Percentiles rank a stretch among this genome's conserved stretches.
These are phyloP conservation scores for Articulospora tetracladia DNA, from an alignment of 495 filamentous ascomycete genomes.

Conservation along the genomic window DNA sequence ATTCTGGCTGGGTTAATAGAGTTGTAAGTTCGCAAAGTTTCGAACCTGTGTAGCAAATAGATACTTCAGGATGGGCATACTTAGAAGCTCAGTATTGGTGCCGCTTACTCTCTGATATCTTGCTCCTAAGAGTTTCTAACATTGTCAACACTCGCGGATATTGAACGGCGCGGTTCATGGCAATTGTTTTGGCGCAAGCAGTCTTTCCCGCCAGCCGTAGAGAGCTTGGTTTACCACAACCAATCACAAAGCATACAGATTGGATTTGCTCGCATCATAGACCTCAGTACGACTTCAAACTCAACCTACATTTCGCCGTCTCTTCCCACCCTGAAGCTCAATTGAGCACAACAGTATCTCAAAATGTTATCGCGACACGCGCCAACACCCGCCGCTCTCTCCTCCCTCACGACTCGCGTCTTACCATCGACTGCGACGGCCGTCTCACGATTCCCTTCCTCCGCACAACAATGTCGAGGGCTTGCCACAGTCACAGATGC, in stretches of 20 bases:
- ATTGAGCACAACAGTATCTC: constrained; percentile 26
- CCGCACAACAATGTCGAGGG: constrained; percentile 48
- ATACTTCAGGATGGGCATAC: constrained; percentile 8
- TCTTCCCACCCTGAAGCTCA: constrained; percentile 17
- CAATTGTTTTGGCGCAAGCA: neutral
- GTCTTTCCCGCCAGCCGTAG: constrained; percentile 4
- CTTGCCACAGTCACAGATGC: constrained; percentile 91
- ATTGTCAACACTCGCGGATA: neutral
- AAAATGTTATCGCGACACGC: constrained; percentile 37
- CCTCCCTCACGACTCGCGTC: constrained; percentile 51
- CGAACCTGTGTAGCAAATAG: constrained; percentile 11
- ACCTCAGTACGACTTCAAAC: constrained; percentile 1
- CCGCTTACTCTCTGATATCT: constrained; percentile 14
- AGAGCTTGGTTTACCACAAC: constrained; percentile 4
- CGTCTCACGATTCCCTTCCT: constrained; percentile 32
- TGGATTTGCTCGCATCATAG: constrained; percentile 2
- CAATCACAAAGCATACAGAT: constrained; percentile 14
- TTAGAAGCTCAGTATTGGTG: constrained; percentile 1
- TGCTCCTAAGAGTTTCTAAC: neutral
- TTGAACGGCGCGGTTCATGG: neutral
- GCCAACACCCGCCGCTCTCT: constrained; percentile 40
- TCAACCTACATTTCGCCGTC: constrained; percentile 14
- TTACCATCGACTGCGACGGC: constrained; percentile 41
- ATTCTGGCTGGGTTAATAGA: constrained; percentile 1
- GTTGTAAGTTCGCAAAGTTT: neutral